Evolutionary conservation across 2,329 filamentous ascomycete species (phyloP).

Genomic region (Simplicillium sp.): DNA sequence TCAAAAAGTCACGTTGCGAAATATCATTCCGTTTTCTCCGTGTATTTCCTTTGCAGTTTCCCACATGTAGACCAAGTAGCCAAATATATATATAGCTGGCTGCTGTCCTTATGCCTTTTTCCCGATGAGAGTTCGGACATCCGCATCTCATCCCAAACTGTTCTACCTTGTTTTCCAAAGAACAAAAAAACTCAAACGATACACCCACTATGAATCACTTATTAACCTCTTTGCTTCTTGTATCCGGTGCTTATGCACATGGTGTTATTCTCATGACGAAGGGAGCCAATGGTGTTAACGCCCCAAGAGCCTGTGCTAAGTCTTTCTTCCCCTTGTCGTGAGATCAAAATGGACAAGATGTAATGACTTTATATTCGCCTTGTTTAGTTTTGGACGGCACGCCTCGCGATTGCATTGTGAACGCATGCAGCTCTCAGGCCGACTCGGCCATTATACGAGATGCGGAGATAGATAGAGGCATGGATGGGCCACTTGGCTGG

Average conservation of each 20-base stretch:
- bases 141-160: no score
- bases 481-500: conserved; percentile 3
- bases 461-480: conserved; percentile 2
- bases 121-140: no score
- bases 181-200: no score
- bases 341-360: conserved; percentile 1
- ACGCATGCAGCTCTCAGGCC: conserved; percentile 5
- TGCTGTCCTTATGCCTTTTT: no score
- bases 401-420: conserved; percentile 6
- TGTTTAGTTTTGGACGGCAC: conserved; percentile 4
- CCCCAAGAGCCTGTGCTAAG: conserved; percentile 5
- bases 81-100: no score
- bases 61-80: no score
- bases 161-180: no score
- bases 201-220: no score
- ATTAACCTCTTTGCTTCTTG: no score
- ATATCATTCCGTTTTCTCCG: no score
- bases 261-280: conserved; percentile 1
- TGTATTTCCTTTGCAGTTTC: no score
- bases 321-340: background rate
- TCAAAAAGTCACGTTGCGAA: no score
- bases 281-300: conserved; percentile 4
- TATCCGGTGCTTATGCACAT: conserved; percentile 3
- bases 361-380: background rate
- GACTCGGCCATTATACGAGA: conserved; percentile 7